Evolutionary conservation across 345 rosid species (phyloP), one percentile per base, ranked within the genome.

Genomic region (Psidium friedrichsthalianum): DNA sequence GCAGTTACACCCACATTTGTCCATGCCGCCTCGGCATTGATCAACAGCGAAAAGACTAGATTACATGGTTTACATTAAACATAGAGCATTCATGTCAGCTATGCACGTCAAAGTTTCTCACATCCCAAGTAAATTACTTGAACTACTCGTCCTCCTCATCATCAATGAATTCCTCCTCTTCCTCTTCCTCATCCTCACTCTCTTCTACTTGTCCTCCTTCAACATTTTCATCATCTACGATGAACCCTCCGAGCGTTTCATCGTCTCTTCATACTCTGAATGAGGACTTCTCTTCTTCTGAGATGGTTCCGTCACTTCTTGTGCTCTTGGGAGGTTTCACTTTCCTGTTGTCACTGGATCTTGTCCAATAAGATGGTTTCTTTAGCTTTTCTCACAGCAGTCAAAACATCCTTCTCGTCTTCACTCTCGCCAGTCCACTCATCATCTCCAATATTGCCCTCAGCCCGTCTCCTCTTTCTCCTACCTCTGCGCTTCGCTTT

Each of bases 201-300:
- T 87, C 90, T 16, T 88, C 89, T 51, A 87, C 87, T 18, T 85
- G 90, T 59, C 89, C 89, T 85, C 74, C 8, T 80, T 89, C 88
- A 2, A 44, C 90, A 59, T 92, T 90, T 51, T 90, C 91, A 81
- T 93, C 96, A 42, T 86, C 87, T 85, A 93, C 93, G 90, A 96
- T 93, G 89, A 94, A 95, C 58, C 95, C 98, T 24, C 96, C 96
- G 44, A 96, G 87, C 5, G 93, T 94, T 80, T 93, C 98, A 88
- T 93, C 94, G 32, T 90, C 94, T 25, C 90, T 4, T 91, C 92
- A 24, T 20, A 47, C 27, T 80, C 64, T 25, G 80, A 74, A 78
- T 85, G 21, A 32, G 52, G 16, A 57, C 56, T 83, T 88, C 87
- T 82, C 83, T 87, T 82, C 61, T 57, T 82, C 69, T 14, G 82